Evolutionary conservation across 352 stramenopile species (phyloP).

Genomic region (Pythium guiyangense): DNA sequence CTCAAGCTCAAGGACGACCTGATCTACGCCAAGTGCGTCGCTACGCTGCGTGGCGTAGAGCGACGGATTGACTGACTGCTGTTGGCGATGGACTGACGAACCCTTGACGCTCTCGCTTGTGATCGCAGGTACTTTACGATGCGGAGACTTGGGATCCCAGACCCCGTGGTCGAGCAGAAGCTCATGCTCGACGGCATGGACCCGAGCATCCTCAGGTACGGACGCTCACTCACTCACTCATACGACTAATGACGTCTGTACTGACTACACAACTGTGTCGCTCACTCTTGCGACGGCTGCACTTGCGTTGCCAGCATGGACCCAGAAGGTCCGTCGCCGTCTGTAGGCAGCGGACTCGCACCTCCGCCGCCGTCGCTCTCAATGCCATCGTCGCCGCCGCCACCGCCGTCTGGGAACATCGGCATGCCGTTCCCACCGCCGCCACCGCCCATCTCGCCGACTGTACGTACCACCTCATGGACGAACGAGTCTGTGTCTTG

Average conservation of each 20-base stretch:
- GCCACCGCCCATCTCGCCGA: constrained; percentile 46
- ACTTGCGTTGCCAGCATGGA: constrained; percentile 50
- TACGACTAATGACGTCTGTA: not conserved
- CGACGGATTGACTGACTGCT: no score
- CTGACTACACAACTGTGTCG: no score
- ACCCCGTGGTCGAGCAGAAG: constrained; percentile 74
- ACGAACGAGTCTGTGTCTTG: no score
- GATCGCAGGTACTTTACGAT: constrained; percentile 72
- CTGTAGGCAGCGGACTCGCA: constrained; percentile 29
- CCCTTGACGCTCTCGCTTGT: not conserved
- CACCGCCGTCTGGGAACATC: constrained; percentile 34
- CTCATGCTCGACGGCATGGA: constrained; percentile 78
- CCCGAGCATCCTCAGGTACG: constrained; percentile 44
- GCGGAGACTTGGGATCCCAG: constrained; percentile 63
- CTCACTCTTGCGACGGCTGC: constrained; percentile 1
- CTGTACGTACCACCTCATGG: constrained; percentile 24
- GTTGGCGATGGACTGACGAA: not conserved
- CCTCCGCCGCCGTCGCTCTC: constrained; percentile 22
- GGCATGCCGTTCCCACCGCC: constrained; percentile 45
- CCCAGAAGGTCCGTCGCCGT: constrained; percentile 70
- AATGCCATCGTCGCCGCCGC: constrained; percentile 26
- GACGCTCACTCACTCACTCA: no score
- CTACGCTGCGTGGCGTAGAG: no score
- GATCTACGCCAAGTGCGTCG: constrained; percentile 59
- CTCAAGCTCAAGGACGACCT: constrained; percentile 85